A percentile compares a stretch with the other conserved stretches of the same genome.
Conservation (phyloP, 257 asterid species). For the Ilex asprella region DNA sequence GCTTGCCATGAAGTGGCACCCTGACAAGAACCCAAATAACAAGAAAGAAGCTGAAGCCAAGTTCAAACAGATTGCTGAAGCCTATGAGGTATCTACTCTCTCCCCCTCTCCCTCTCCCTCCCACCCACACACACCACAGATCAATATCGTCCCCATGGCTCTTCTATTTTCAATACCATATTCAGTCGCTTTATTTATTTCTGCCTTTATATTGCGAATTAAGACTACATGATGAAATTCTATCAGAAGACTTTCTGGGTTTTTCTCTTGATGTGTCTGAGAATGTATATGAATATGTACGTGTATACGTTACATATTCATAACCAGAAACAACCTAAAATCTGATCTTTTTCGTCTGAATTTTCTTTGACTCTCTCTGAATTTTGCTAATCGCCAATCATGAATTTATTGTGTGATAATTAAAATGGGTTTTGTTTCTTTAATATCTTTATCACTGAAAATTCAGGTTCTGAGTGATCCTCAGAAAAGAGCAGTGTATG, state of each 20-base stretch:
- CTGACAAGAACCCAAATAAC: slow-evolving; percentile 37
- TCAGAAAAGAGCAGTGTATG: slow-evolving; percentile 38
- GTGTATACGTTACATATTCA: neutral
- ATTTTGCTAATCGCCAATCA: no score
- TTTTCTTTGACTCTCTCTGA: neutral
- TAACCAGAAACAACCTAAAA: neutral
- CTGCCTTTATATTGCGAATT: neutral
- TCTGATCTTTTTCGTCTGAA: neutral
- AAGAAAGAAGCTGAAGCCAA: slow-evolving; percentile 40
- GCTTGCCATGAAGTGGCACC: slow-evolving; percentile 45
- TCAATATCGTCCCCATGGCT: neutral
- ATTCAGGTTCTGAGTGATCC: slow-evolving; percentile 41
- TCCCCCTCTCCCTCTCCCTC: neutral
- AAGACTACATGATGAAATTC: no score
- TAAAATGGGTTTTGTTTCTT: no score
- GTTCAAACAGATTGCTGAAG: slow-evolving; percentile 41
- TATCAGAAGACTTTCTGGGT: neutral
- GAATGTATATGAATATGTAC: no score
- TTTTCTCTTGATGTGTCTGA: no score
- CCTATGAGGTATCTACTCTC: slow-evolving; percentile 26
- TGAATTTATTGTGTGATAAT: no score
- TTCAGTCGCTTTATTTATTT: neutral
- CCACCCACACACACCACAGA: no score
- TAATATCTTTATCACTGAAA: no score
- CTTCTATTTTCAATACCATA: neutral